Evolutionary conservation across 176 grass and related monocot species (phyloP), one percentile per base, ranked within the genome.

Genomic region (Canna indica): DNA sequence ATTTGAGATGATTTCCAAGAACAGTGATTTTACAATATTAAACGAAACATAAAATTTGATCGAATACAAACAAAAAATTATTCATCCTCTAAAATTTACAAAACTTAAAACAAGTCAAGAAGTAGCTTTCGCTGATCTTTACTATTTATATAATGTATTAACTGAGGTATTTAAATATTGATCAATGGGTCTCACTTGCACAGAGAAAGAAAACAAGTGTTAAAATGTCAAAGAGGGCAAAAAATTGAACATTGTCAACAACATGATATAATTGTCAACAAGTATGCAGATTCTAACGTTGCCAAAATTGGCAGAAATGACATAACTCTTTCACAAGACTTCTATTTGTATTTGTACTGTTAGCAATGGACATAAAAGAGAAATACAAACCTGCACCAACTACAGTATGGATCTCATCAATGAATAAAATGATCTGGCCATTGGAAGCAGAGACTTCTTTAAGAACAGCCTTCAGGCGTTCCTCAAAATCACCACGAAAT

Each of bases 391-490:
- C 93, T 96, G 93, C 88, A 82, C 88, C 88, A 60, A 96, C 91
- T 38, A 96, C 83, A 70, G 91, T 54, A 18, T 54, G 50, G 14
- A 96, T 96, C 82, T 96, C 93, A 75, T 96, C 93, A 69, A 96
- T 96, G 82, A 96, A 96, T 57, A 91, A 81, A 81, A 96, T 91
- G 63, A 89, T 91, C 77, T 91, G 88, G 48, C 88, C 93, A 81
- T 91, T 96, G 58, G 86, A 96, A 56, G 88, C 77, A 81, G 88
- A 87, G 64, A 96, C 81, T 83, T 96, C 88, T 75, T 96, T 96
- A 38, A 96, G 74, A 75, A 96, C 88, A 76, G 93, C 86, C 81
- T 96, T 96, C 57, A 96, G 72, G 74, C 88, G 86, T 79, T 91
- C 88, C 80, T 96, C 93, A 73, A 91, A 96, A 27, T 96, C 88